Conservation (phyloP, 805 yeast genomes). For the Barnettozyma botsteinii region DNA sequence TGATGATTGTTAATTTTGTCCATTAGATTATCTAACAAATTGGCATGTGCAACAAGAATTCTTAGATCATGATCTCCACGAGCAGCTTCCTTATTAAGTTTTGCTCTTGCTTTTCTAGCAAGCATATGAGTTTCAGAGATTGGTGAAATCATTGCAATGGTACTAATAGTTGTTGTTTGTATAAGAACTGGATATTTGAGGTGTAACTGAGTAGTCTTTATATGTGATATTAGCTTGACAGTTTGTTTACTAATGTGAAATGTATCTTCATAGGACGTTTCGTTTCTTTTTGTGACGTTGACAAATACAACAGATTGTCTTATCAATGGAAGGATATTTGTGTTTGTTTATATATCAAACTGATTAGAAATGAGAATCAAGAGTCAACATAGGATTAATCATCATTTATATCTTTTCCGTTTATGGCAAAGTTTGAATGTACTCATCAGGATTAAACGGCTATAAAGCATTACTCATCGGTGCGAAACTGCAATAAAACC, state of each 20-base stretch:
- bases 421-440: too few species aligned
- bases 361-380: background rate
- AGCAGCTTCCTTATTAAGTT: constrained; percentile 22
- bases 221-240: background rate
- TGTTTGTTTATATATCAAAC: background rate
- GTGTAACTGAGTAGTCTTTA: too few species aligned
- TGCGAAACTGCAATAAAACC: background rate
- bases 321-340: too few species aligned
- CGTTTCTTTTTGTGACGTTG: too few species aligned
- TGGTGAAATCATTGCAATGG: constrained; percentile 10
- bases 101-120: constrained; percentile 23
- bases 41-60: constrained; percentile 24
- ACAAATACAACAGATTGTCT: too few species aligned
- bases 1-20: constrained; percentile 20
- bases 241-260: too few species aligned
- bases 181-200: too few species aligned
- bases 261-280: too few species aligned
- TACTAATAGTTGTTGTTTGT: background rate
- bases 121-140: constrained; percentile 22
- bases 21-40: constrained; percentile 22
- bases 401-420: background rate
- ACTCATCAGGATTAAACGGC: background rate
- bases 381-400: too few species aligned
- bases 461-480: background rate
- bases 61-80: constrained; percentile 22